Percentiles rank a stretch among this genome's conserved stretches.
Evolutionary conservation across 345 rosid genomes (phyloP).

Genomic region (Aquilaria yunnanensis): DNA sequence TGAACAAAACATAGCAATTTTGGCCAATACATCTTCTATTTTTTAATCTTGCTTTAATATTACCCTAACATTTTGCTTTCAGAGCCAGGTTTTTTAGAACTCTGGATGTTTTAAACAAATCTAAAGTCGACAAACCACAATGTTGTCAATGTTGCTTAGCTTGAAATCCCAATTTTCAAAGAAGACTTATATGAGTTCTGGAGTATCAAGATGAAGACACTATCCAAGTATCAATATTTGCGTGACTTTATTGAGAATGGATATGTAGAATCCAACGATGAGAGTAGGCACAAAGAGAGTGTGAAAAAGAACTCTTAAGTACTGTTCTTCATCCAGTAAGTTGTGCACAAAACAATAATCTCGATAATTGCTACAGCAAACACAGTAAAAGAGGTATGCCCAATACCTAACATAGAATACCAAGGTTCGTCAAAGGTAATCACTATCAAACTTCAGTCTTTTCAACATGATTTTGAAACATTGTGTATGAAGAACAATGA

Average conservation of each 20-base stretch:
- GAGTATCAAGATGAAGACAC: constrained; percentile 4
- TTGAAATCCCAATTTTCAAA: background rate
- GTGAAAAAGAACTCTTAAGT: background rate
- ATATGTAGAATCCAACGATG: background rate
- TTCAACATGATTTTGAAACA: background rate
- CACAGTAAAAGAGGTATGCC: background rate
- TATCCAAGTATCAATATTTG: constrained; percentile 3
- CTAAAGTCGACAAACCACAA: background rate
- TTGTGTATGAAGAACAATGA: background rate
- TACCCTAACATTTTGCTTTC: too few species aligned
- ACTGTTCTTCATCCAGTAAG: constrained; percentile 2
- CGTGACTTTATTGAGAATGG: constrained; percentile 8
- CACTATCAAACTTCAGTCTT: background rate
- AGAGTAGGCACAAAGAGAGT: background rate
- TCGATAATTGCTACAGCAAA: background rate
- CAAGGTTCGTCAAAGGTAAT: background rate
- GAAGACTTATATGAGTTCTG: constrained; percentile 1
- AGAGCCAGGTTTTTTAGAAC: too few species aligned
- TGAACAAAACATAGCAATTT: too few species aligned
- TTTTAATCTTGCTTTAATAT: too few species aligned
- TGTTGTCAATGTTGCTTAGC: constrained; percentile 1
- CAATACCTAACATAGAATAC: background rate
- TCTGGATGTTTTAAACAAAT: too few species aligned
- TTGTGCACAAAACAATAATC: background rate
- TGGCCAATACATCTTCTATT: too few species aligned